Percentiles rank a stretch among this genome's conserved stretches.
Evolutionary conservation across 2,329 filamentous ascomycete genomes (phyloP).

Genomic region (Paecilomyces variotii): DNA sequence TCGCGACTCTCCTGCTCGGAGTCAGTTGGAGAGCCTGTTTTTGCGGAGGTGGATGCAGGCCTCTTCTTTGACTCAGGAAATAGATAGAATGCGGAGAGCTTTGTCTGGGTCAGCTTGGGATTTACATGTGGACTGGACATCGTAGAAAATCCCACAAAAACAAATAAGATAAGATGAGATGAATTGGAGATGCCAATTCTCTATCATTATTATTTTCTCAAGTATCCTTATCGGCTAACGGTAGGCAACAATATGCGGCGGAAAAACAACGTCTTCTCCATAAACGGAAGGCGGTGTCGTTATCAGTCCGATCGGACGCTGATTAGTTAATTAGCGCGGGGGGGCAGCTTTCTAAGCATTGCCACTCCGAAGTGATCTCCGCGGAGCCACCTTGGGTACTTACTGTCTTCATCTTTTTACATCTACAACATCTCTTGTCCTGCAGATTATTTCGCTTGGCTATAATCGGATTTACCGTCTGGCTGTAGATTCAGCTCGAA

Average conservation of each 20-base stretch:
- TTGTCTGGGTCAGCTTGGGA: conserved; percentile 10
- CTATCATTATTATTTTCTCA: neutral
- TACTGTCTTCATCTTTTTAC: neutral
- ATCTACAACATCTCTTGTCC: neutral
- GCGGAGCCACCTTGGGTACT: neutral
- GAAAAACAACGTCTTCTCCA: neutral
- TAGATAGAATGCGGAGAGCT: conserved; percentile 10
- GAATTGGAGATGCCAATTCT: neutral
- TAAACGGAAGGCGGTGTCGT: conserved; percentile 2
- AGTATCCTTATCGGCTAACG: neutral
- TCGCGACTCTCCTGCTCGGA: neutral
- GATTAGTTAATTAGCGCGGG: neutral
- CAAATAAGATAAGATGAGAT: neutral
- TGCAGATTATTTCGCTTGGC: too few species aligned
- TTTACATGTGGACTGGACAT: conserved; percentile 3
- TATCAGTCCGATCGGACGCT: conserved; percentile 2
- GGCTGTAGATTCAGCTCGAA: neutral
- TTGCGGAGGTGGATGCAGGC: neutral
- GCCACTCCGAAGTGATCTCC: neutral
- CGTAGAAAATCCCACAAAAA: neutral
- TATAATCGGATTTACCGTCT: too few species aligned
- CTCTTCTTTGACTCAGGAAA: conserved; percentile 3
- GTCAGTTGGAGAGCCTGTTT: neutral
- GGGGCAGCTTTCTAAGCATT: neutral
- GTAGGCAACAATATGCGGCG: neutral